Percentiles rank a stretch among this genome's conserved stretches.
Conservation (phyloP, 495 filamentous ascomycete genomes). For the Aspergillus sclerotioniger region DNA sequence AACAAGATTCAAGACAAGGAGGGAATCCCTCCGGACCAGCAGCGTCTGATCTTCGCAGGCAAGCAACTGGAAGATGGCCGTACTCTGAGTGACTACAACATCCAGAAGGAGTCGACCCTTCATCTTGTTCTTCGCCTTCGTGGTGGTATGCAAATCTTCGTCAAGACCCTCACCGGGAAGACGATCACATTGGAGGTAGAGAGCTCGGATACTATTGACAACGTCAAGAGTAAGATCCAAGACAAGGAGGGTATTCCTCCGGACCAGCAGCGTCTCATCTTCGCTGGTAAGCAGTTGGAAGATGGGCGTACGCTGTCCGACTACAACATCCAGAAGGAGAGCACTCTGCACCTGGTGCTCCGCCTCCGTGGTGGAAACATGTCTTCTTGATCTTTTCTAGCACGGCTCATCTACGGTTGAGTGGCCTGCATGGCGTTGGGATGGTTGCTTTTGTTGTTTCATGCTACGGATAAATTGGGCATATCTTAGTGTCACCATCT, state of each 20-base stretch:
- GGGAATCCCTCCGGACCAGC: constrained; percentile 91
- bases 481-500: constrained; percentile 27
- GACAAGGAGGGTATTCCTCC: constrained; percentile 91
- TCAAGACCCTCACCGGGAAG: constrained; percentile 91
- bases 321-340: constrained; percentile 96
- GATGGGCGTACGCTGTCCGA: constrained; percentile 81
- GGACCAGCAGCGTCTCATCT: constrained; percentile 87
- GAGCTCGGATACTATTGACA: constrained; percentile 87
- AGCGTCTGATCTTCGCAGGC: constrained; percentile 92
- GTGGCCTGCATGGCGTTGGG: constrained; percentile 46
- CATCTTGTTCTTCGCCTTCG: constrained; percentile 95
- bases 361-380: constrained; percentile 79
- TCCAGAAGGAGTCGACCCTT: constrained; percentile 97
- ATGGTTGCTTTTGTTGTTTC: constrained; percentile 33
- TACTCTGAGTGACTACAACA: constrained; percentile 98
- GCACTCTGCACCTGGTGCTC: constrained; percentile 82
- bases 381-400: constrained; percentile 21
- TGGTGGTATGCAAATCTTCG: constrained; percentile 97
- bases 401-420: constrained; percentile 30
- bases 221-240: constrained; percentile 90
- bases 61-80: constrained; percentile 93
- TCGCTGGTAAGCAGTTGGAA: constrained; percentile 88
- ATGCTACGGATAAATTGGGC: constrained; percentile 23
- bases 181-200: constrained; percentile 91
- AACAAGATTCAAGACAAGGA: constrained; percentile 98